Evolutionary conservation across 495 filamentous ascomycete species (phyloP), one percentile per base, ranked within the genome.

Genomic region (Penicillium bovifimosum): DNA sequence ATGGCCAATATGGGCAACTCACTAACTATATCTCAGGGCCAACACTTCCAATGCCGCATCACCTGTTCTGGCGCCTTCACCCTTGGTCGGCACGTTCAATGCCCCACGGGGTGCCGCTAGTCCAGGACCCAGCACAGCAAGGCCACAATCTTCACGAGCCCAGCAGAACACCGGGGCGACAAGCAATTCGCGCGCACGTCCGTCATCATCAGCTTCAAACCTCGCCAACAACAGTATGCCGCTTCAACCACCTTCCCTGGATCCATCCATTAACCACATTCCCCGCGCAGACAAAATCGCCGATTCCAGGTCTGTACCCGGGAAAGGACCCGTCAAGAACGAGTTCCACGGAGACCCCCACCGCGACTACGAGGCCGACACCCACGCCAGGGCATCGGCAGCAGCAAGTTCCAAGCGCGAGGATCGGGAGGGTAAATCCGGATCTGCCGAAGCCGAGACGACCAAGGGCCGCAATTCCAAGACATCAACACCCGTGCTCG

Each of bases 41-140:
- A 78, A 73, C 9, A 66, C 69, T 9, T 75, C 80, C 13, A 67
- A 69, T 20, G 77, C 74, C 13, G 80, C 82, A 55, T 88, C 88
- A 0, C 88, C 89, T 27, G 80, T 82, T 1, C 63, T 87, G 27
- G 81, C 83, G 13, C 86, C 88, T 1, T 92, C 89, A 3, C 89
- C 88, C 31, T 70, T 90, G 43, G 71, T 83, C 40, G 77, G 79
- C 14, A 79, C 76, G 10, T 85, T 90, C 47, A 75, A 74, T 50
- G 55, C 64, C 41, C 69, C 73, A 11, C 65, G 72, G n/a, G 70
- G 62, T 46, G 76, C 74, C 39, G 74, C 76, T 24, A 77, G 74
- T 34, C 77, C 76, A 16, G 69, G 70, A 16, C 67, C 69, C 52
- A 56, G 58, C 56, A 42, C 71, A 53, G 43, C 65, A 16, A 66